These are phyloP conservation scores for Pyrenophora graminea DNA, from an alignment of 2,329 filamentous ascomycete species.

Conservation along the genomic window DNA sequence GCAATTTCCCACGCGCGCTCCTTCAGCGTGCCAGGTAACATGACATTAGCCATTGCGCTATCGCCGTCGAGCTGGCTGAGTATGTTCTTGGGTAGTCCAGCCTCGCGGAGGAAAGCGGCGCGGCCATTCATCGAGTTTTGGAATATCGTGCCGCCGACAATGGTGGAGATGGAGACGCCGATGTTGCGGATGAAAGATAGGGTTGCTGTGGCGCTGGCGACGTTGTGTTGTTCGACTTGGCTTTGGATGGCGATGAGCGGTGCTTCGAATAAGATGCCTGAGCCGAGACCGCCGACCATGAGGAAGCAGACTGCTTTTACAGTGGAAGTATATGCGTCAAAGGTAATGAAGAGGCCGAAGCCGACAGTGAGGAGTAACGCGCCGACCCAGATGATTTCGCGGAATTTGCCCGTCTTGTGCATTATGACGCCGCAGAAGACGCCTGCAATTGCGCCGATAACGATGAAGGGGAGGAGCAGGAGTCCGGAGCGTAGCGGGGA, in stretches of 20 bases:
- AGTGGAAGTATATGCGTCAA: constrained; percentile 34
- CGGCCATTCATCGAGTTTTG: constrained; percentile 65
- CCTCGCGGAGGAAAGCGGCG: constrained; percentile 50
- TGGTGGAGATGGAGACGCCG: constrained; percentile 53
- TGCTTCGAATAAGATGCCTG: constrained; percentile 58
- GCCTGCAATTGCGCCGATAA: constrained; percentile 51
- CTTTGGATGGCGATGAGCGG: constrained; percentile 62
- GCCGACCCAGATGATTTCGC: constrained; percentile 44
- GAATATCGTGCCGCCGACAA: constrained; percentile 57
- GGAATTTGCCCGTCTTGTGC: constrained; percentile 51
- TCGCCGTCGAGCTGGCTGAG: constrained; percentile 59
- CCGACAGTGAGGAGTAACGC: constrained; percentile 40
- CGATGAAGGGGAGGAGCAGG: constrained; percentile 64
- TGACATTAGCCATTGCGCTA: constrained; percentile 64
- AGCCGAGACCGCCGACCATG: constrained; percentile 56
- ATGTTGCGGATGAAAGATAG: constrained; percentile 55
- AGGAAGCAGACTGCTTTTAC: constrained; percentile 53
- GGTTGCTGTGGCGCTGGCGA: constrained; percentile 58
- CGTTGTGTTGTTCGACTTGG: constrained; percentile 56
- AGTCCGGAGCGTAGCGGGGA: constrained; percentile 64
- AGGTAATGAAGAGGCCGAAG: constrained; percentile 42
- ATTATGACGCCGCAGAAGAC: constrained; percentile 55
- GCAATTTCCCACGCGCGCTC: constrained; percentile 49
- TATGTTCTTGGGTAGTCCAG: constrained; percentile 55
- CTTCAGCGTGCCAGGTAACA: constrained; percentile 57